Conservation (phyloP, 306 rosid species). For the Aeschynomene evenia region DNA sequence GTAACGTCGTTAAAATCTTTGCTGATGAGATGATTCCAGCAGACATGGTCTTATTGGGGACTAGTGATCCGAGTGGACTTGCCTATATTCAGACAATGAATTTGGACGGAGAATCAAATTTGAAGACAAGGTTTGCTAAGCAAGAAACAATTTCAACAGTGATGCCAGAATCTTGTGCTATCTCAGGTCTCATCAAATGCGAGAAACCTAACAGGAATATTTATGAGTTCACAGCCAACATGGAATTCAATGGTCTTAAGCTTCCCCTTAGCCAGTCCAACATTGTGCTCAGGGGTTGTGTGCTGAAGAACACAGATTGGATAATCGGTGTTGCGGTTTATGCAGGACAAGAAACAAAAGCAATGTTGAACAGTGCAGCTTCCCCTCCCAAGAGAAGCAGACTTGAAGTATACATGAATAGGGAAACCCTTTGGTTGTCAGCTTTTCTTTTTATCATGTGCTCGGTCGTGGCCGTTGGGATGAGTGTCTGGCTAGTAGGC, state of each 20-base stretch:
- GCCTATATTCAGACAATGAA: slow-evolving; percentile 88
- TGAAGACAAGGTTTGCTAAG: slow-evolving; percentile 81
- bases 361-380: slow-evolving; percentile 79
- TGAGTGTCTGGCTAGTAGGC: slow-evolving; percentile 64
- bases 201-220: slow-evolving; percentile 83
- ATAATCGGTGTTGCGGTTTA: slow-evolving; percentile 76
- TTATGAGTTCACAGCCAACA: slow-evolving; percentile 76
- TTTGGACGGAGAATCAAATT: slow-evolving; percentile 88
- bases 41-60: slow-evolving; percentile 74
- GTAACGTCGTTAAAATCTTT: slow-evolving; percentile 60
- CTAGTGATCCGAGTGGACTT: slow-evolving; percentile 78
- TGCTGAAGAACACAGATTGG: slow-evolving; percentile 86
- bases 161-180: slow-evolving; percentile 35
- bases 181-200: slow-evolving; percentile 63
- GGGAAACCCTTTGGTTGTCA: slow-evolving; percentile 73
- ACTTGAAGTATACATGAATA: slow-evolving; percentile 79
- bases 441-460: slow-evolving; percentile 69
- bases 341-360: slow-evolving; percentile 93
- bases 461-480: slow-evolving; percentile 67
- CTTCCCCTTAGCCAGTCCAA: slow-evolving; percentile 73
- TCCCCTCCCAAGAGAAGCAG: slow-evolving; percentile 80
- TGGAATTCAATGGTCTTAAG: slow-evolving; percentile 58
- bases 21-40: slow-evolving; percentile 75
- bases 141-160: slow-evolving; percentile 68
- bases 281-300: slow-evolving; percentile 83